Base-by-base conservation (phyloP, 306 rosid species). In the Quercus engelmannii region DNA sequence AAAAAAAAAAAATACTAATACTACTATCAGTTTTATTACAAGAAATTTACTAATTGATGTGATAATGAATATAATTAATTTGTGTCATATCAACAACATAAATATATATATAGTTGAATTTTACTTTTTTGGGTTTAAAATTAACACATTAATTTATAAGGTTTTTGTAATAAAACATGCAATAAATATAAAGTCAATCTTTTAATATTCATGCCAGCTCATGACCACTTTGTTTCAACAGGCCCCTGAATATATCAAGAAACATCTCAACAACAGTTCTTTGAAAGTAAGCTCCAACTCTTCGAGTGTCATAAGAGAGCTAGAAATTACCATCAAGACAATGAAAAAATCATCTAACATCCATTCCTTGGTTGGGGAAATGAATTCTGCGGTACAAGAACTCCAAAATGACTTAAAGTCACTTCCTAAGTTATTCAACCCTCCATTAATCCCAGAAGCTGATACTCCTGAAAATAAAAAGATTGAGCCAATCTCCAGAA, bases 281-380 rank as follows among this genome's bases (percentile, higher is more conserved):
- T 38, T 85, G 63, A 87, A 86, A 83, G 71, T 95, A 8, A 86
- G 94, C 46, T 55, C 77, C 18, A 83, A 72, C 10, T 79, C 85
- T 55, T 88, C 84, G 0, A 79, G 67, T 64, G 92, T 95, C 9
- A 43, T 95, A 61, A 86, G 85, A 71, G 98, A 93, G 80, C 62
- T 95, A 33, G 92, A 88, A 9, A 64, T 3, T 62, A 83, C 76
- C 5, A 82, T 83, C 11, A 89, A 54, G 81, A 84, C 80, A 3
- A 90, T 90, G 99, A 88, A 23, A 86, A 95, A 88, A 78, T 93
- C 99, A 73, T 77, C 86, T 0, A 74, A 78, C 54, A 71, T 87
- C n/a, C 86, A 87, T 56, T 54, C 79, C 57, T 65, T 87, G 57
- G 80, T 86, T 21, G 80, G 54, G 21, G 86, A 90, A 68, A 92